Evolutionary conservation across 352 stramenopile species (phyloP), one percentile per base, ranked within the genome.

Genomic region (Ophiocytium majus): DNA sequence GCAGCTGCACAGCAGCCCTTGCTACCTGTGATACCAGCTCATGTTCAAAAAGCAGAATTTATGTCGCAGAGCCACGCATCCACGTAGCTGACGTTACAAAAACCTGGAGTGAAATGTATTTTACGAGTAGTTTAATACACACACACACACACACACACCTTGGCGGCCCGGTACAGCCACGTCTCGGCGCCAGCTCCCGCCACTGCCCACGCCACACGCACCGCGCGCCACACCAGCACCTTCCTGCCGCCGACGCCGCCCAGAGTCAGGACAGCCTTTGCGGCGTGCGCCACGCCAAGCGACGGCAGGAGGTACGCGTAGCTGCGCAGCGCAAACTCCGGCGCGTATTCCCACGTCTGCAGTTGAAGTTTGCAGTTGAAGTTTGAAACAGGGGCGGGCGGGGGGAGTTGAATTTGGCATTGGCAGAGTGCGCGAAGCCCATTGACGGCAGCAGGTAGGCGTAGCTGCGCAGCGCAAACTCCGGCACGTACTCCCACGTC

Each of bases 391-490:
- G n/a, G n/a, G n/a, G n/a, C n/a, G n/a, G n/a, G n/a, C n/a, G n/a
- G n/a, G n/a, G n/a, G n/a, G n/a, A n/a, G n/a, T n/a, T n/a, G n/a
- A n/a, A n/a, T n/a, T n/a, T n/a, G n/a, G n/a, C n/a, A n/a, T n/a
- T n/a, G n/a, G n/a, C n/a, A n/a, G n/a, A n/a, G n/a, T n/a, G n/a
- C n/a, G n/a, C n/a, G n/a, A 85, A 91, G 76, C 0, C 88, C 36
- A 63, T 88, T 83, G 90, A 90, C 85, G 88, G 92, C 78, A 92
- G 83, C 23, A 99, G 87, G 88, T 98, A 99, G 0, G 95, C 87
- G 86, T 98, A 99, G 71, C 95, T 98, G 76, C 97, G 94, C 49
- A 99, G 91, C 19, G 95, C 96, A 90, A 96, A 99, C 86, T 93
- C 85, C 63, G 96, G 95, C n/a, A 93, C 89, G 86, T 95, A 95